Evolutionary conservation across 1,284 basidiomycete species (phyloP).

Genomic region (Trichosporon sp.): DNA sequence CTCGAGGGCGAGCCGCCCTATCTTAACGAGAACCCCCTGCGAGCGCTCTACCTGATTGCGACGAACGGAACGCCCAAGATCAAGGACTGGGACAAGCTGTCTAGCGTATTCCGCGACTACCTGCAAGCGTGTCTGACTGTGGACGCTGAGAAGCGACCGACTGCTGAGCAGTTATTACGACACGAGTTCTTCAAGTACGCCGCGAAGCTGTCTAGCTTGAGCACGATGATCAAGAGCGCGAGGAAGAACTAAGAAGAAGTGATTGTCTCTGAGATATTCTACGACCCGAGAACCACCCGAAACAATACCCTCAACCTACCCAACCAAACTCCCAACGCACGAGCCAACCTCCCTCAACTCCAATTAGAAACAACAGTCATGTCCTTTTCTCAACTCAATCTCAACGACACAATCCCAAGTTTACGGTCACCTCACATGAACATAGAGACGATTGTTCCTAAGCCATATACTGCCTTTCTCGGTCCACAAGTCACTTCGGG

Average conservation of each 20-base stretch:
- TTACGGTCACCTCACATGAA: not conserved
- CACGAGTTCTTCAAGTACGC: constrained; percentile 84
- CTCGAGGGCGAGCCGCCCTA: constrained; percentile 99
- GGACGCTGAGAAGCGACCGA: constrained; percentile 86
- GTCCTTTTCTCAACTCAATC: not conserved
- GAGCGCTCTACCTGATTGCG: constrained; percentile 92
- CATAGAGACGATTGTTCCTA: not conserved
- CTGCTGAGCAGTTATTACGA: constrained; percentile 75
- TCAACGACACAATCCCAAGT: not conserved
- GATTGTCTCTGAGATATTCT: not conserved
- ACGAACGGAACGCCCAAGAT: constrained; percentile 98
- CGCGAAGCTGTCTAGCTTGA: constrained; percentile 77
- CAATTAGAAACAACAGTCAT: not conserved
- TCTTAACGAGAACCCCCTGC: constrained; percentile 91
- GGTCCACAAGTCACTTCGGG: no score
- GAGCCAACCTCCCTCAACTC: not conserved
- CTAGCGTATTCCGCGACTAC: constrained; percentile 83
- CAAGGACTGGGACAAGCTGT: constrained; percentile 87
- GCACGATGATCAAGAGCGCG: constrained; percentile 89
- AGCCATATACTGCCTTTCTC: no score
- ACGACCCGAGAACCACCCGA: not conserved
- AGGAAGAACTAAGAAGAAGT: constrained; percentile 52
- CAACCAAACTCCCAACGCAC: no score
- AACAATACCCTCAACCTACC: no score
- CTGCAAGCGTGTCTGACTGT: constrained; percentile 86